Evolutionary conservation across 352 stramenopile species (phyloP).

Genomic region (Globisporangium alternatum): DNA sequence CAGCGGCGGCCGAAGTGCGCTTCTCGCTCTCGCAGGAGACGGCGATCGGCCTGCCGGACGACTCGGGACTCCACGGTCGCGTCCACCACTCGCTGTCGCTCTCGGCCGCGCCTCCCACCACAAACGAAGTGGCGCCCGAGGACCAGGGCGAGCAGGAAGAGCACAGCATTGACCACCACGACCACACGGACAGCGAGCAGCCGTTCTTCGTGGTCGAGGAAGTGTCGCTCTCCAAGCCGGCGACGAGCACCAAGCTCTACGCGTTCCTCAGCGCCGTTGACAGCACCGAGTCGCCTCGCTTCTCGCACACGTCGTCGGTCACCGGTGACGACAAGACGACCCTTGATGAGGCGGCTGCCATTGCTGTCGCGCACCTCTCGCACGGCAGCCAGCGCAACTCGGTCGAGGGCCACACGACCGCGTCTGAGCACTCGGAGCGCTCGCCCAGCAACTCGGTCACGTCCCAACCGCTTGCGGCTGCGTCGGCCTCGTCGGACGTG

Average conservation of each 20-base stretch:
- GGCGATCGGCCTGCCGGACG: conserved; percentile 2
- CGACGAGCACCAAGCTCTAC: conserved; percentile 43
- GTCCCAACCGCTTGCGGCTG: conserved; percentile 2
- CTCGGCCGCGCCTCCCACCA: neutral
- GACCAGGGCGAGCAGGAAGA: conserved; percentile 14
- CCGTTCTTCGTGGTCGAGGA: conserved; percentile 38
- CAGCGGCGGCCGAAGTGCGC: neutral
- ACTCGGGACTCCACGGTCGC: neutral
- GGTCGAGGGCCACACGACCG: conserved; percentile 12
- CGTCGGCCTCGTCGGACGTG: conserved; percentile 29
- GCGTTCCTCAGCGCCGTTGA: conserved; percentile 55
- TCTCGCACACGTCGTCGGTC: conserved; percentile 12
- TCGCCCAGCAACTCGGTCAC: conserved; percentile 10
- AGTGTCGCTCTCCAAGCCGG: conserved; percentile 24
- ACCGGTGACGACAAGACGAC: conserved; percentile 19
- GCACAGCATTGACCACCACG: conserved; percentile 21
- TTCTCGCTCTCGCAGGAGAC: conserved; percentile 13
- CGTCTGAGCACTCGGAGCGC: conserved; percentile 13
- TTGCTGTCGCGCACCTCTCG: conserved; percentile 5
- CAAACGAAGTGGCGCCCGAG: neutral
- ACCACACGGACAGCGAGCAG: conserved; percentile 28
- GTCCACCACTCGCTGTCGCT: conserved; percentile 4
- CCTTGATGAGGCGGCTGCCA: neutral
- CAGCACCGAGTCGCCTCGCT: conserved; percentile 16
- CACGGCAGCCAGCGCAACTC: conserved; percentile 6